Base-by-base conservation (phyloP, 345 rosid genomes). In the Citrus cavaleriei region DNA sequence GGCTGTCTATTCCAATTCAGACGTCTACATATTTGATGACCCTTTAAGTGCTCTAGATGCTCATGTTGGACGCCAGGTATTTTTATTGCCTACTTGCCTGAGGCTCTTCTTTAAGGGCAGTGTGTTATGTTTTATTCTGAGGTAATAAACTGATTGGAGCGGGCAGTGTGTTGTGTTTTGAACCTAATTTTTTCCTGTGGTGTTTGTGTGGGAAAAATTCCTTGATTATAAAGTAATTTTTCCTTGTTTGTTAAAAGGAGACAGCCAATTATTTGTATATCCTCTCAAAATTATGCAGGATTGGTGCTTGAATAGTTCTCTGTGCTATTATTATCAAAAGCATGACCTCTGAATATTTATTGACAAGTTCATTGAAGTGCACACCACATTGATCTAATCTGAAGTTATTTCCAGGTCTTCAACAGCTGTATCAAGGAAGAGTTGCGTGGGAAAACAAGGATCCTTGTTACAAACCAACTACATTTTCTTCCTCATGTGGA, bases 1-100 rank as follows among this genome's bases (percentile, higher is more conserved):
- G 80, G 99, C 99, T 80, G 90, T 96, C 74, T 96, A 96, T 86
- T 89, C 99, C 67, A 85, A 92, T 80, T 89, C 98, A 12, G 99
- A 96, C 76, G 91, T 96, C 5, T 96, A 91, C 79, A 89, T 96
- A 83, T 94, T 96, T 77, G 99, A 96, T 87, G 99, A 96, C 73
- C 99, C 99, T 74, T 88, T 96, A 78, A 96, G 98, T 89, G 97
- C 99, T 76, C 87, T 96, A 9, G 99, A 96, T 85, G 97, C 97
- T 73, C 94, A 96, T 77, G 97, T 96, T 77, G 94, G 92, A 64
- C 92, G 88, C 69, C 95, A 94, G 97, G 99, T 93, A 88, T 38
- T 78, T n/a, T 42, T 72, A 34, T 32, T n/a, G 1, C 40, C 7
- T 18, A 40, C 18, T 58, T 40, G 14, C 46, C 22, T 72, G 40